phyloP scores from a whole-genome alignment of 495 filamentous ascomycete species.

The Rhypophila decipiens region DNA sequence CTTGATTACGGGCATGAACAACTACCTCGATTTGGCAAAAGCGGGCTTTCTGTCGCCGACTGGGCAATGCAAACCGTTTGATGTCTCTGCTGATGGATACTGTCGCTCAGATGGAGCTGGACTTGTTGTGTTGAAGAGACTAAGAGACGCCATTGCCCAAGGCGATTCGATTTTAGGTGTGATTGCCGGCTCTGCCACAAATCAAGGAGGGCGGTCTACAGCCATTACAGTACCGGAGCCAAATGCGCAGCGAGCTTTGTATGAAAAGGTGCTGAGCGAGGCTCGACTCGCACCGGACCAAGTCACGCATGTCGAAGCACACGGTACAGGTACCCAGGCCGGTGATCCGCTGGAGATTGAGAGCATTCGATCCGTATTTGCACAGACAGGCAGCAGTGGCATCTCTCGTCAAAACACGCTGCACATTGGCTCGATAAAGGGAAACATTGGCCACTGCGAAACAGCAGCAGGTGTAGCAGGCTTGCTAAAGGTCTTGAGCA shows the following conservation, averaged over 20 bases:
- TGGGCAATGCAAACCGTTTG: conserved; percentile 72
- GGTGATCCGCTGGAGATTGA: conserved; percentile 68
- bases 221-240: conserved; percentile 70
- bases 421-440: conserved; percentile 72
- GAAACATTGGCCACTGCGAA: conserved; percentile 82
- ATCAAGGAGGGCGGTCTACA: conserved; percentile 60
- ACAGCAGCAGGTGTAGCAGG: conserved; percentile 72
- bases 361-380: conserved; percentile 72
- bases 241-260: conserved; percentile 60
- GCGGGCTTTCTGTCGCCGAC: conserved; percentile 71
- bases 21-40: conserved; percentile 67
- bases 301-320: conserved; percentile 73
- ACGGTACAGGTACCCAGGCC: conserved; percentile 75
- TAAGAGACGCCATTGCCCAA: conserved; percentile 65
- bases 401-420: conserved; percentile 24
- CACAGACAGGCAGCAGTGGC: conserved; percentile 26
- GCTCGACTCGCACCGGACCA: conserved; percentile 59
- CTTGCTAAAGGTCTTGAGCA: conserved; percentile 72
- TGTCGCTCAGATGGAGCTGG: conserved; percentile 64
- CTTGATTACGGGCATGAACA: conserved; percentile 67
- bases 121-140: conserved; percentile 60
- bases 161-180: conserved; percentile 63
- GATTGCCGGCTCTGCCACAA: conserved; percentile 56
- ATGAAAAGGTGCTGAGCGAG: conserved; percentile 54
- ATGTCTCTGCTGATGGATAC: conserved; percentile 66